Conservation (phyloP, 805 yeast species). For the Wickerhamomyces pijperi region DNA sequence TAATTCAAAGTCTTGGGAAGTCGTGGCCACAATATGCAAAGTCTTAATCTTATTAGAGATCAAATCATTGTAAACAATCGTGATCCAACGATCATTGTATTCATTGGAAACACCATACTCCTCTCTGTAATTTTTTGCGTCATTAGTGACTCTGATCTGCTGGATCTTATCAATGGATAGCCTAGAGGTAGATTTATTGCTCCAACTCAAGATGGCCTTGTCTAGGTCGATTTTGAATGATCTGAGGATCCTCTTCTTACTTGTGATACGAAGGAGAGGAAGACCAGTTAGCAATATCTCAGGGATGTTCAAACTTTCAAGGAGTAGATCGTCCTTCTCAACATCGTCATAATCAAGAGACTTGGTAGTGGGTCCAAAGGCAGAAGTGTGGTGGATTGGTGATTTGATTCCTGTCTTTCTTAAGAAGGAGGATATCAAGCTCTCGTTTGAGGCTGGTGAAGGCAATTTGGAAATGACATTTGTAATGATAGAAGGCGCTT, state of each 20-base stretch:
- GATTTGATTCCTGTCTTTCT: neutral
- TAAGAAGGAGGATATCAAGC: neutral
- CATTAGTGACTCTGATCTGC: slow-evolving; percentile 48
- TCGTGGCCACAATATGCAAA: slow-evolving; percentile 62
- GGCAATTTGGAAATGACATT: neutral
- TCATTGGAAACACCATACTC: slow-evolving; percentile 67
- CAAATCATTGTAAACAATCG: slow-evolving; percentile 58
- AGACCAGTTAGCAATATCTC: slow-evolving; percentile 46
- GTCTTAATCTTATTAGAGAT: slow-evolving; percentile 59
- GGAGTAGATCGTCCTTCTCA: slow-evolving; percentile 5
- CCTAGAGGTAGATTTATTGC: slow-evolving; percentile 25
- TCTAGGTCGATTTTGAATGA: slow-evolving; percentile 44
- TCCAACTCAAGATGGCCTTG: slow-evolving; percentile 47
- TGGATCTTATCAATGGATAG: slow-evolving; percentile 53
- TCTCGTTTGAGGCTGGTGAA: neutral
- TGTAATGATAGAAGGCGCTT: neutral
- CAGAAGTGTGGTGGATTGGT: neutral
- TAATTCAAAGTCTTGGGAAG: slow-evolving; percentile 38
- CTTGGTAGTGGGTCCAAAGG: neutral
- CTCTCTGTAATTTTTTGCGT: slow-evolving; percentile 78
- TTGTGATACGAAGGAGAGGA: slow-evolving; percentile 57
- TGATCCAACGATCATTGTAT: slow-evolving; percentile 61
- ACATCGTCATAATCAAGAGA: neutral
- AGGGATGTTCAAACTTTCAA: slow-evolving; percentile 28
- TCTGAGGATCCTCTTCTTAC: slow-evolving; percentile 53